These are phyloP conservation scores for Candida hispaniensis DNA, from an alignment of 805 yeast genomes.

Conservation along the genomic window DNA sequence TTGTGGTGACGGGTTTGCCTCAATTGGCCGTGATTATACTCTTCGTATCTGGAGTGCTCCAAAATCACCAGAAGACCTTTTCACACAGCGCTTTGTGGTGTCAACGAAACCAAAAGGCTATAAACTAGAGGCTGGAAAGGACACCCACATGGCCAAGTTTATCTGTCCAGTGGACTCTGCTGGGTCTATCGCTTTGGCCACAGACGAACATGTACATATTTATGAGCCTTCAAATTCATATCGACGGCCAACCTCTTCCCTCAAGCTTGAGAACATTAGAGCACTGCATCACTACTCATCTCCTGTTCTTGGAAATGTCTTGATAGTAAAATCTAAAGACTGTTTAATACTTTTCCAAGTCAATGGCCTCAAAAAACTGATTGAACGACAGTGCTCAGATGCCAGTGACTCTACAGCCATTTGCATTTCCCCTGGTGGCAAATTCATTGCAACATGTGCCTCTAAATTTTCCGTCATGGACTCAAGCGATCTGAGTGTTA, in stretches of 20 bases:
- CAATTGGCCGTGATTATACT: conserved; percentile 28
- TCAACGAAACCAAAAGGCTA: conserved; percentile 21
- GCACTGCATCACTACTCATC: too few species aligned
- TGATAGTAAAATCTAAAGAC: too few species aligned
- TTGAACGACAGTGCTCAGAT: too few species aligned
- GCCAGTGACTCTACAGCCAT: too few species aligned
- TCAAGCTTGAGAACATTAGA: too few species aligned
- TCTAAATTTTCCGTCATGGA: conserved; percentile 24
- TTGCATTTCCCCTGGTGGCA: conserved; percentile 24
- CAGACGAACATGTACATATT: conserved; percentile 19
- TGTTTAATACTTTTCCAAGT: too few species aligned
- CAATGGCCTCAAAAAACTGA: too few species aligned
- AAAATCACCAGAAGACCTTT: conserved; percentile 21
- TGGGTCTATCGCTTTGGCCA: conserved; percentile 19
- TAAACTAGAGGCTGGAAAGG: conserved; percentile 18
- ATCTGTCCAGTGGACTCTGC: too few species aligned
- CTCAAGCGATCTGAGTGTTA: conserved; percentile 24
- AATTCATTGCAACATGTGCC: conserved; percentile 24
- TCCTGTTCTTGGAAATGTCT: too few species aligned
- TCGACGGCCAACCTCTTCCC: too few species aligned
- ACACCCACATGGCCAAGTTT: too few species aligned
- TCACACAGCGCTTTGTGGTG: conserved; percentile 26
- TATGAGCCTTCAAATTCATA: conserved; percentile 22
- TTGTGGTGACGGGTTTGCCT: conserved; percentile 21
- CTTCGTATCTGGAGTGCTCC: conserved; percentile 32